phyloP scores from a whole-genome alignment of 192 early-diverging fungal genomes.

The Podila clonocystis region DNA sequence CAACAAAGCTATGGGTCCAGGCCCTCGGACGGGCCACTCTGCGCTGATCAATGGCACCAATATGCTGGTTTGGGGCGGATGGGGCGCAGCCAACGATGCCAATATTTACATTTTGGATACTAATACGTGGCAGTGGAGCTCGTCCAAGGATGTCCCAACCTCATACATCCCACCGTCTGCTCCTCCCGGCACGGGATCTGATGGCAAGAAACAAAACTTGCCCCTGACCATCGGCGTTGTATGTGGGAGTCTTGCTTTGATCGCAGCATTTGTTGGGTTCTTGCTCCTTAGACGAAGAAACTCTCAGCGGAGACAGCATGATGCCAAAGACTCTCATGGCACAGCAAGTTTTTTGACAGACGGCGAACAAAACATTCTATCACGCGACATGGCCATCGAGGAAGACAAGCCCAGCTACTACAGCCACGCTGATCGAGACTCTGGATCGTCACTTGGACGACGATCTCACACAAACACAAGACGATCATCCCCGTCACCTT shows the following conservation, averaged over 20 bases:
- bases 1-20: conserved; percentile 57
- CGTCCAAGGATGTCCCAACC: conserved; percentile 47
- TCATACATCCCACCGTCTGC: neutral
- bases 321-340: neutral
- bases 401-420: conserved; percentile 23
- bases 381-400: conserved; percentile 20
- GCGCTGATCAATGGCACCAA: conserved; percentile 65
- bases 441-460: conserved; percentile 23
- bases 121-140: conserved; percentile 67
- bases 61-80: conserved; percentile 79
- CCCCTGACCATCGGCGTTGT: conserved; percentile 30
- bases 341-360: conserved; percentile 12
- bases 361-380: conserved; percentile 9
- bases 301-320: neutral
- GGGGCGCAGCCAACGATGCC: conserved; percentile 61
- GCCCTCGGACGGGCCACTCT: conserved; percentile 70
- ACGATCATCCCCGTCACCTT: conserved; percentile 3
- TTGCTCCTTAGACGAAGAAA: conserved; percentile 25
- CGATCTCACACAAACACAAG: conserved; percentile 2
- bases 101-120: conserved; percentile 76
- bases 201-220: conserved; percentile 9
- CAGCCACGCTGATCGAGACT: conserved; percentile 7
- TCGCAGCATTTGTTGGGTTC: conserved; percentile 50
- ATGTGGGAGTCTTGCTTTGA: conserved; percentile 51
- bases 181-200: neutral